These are phyloP conservation scores for Geosiphon pyriformis DNA, from an alignment of 192 early-diverging fungal genomes.

Conservation along the genomic window DNA sequence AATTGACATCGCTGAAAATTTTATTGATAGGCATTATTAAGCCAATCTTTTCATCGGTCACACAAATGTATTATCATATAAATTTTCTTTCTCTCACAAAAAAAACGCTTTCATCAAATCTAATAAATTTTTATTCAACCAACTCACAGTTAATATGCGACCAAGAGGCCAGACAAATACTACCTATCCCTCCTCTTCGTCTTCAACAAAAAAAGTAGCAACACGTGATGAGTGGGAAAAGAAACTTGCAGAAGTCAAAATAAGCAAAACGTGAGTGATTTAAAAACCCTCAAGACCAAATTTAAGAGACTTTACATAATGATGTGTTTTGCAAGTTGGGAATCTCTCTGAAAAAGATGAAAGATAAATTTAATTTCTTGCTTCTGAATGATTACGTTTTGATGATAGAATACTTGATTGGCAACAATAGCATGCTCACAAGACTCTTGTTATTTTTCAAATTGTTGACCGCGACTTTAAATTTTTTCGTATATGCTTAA, in stretches of 20 bases:
- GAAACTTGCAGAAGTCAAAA: constrained; percentile 22
- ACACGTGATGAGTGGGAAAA: constrained; percentile 21
- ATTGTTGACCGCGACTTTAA: not conserved
- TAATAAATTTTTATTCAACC: no score
- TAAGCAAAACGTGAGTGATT: constrained; percentile 17
- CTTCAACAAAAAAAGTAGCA: constrained; percentile 19
- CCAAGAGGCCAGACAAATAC: not conserved
- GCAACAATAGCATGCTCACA: no score
- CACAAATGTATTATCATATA: no score
- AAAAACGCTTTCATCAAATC: no score
- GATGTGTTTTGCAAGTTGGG: constrained; percentile 14
- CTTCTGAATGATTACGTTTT: not conserved
- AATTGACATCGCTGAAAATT: no score
- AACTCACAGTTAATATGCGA: no score
- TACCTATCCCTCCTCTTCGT: not conserved
- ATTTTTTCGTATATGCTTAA: not conserved
- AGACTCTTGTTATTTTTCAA: no score
- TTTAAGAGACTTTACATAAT: not conserved
- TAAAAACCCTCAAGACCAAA: not conserved
- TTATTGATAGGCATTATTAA: no score
- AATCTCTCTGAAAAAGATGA: constrained; percentile 5
- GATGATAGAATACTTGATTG: not conserved
- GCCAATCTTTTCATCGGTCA: no score
- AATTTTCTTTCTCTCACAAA: no score
- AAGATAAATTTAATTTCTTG: constrained; percentile 1